Conservation (phyloP, 2,329 filamentous ascomycete species). For the Alternaria angustiovoidea region DNA sequence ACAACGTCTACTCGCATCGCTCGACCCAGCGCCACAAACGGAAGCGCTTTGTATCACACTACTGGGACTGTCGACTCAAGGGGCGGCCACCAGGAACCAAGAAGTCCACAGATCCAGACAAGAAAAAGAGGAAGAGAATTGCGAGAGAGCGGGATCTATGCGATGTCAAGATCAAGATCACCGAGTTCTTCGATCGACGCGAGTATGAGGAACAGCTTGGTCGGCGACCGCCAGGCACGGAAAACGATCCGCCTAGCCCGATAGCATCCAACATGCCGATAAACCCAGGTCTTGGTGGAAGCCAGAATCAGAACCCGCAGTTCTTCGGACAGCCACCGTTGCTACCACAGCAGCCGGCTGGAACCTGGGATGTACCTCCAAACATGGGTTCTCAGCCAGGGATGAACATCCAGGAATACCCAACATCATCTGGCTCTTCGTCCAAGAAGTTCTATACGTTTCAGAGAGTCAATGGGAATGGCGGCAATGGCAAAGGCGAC, state of each 20-base stretch:
- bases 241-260: slow-evolving; percentile 19
- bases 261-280: slow-evolving; percentile 10
- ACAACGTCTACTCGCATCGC: slow-evolving; percentile 85
- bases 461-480: slow-evolving; percentile 79
- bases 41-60: slow-evolving; percentile 82
- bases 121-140: slow-evolving; percentile 81
- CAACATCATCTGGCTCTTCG: slow-evolving; percentile 12
- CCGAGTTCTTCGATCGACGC: slow-evolving; percentile 73
- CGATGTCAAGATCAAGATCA: slow-evolving; percentile 87
- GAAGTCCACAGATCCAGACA: slow-evolving; percentile 80
- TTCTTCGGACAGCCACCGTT: slow-evolving; percentile 35
- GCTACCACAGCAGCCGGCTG: slow-evolving; percentile 23
- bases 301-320: slow-evolving; percentile 21
- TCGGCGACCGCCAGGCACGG: slow-evolving; percentile 32
- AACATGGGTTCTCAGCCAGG: slow-evolving; percentile 22
- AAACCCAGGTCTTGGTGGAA: slow-evolving; percentile 3
- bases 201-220: slow-evolving; percentile 48
- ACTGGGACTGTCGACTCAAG: slow-evolving; percentile 85
- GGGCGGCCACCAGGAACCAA: slow-evolving; percentile 79
- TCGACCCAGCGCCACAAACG: slow-evolving; percentile 83
- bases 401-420: slow-evolving; percentile 27
- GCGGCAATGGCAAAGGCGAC: slow-evolving; percentile 75
- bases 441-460: slow-evolving; percentile 68
- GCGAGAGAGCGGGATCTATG: slow-evolving; percentile 81
- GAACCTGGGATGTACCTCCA: slow-evolving; percentile 37